These are phyloP conservation scores for Colletotrichum sp. DNA, from an alignment of 2,329 filamentous ascomycete species.

Conservation along the genomic window DNA sequence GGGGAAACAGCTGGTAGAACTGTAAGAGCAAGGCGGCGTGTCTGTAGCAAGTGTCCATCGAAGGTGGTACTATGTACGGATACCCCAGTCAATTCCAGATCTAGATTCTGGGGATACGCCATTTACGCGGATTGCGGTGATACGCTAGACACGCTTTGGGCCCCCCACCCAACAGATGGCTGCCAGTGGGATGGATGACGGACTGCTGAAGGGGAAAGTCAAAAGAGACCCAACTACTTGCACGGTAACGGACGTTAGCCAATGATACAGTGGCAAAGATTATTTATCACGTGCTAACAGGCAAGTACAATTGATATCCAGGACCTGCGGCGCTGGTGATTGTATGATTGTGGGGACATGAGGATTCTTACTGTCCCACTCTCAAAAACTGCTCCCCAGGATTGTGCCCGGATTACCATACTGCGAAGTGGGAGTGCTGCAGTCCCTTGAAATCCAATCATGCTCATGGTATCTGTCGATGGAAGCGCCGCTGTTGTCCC, in stretches of 20 bases:
- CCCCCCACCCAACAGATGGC: not conserved
- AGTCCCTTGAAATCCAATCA: not conserved
- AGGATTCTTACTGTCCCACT: not conserved
- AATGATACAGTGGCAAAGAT: not conserved
- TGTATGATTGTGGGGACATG: not conserved
- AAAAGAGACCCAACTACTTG: not conserved
- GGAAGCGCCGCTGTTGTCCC: not conserved
- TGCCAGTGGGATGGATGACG: not conserved
- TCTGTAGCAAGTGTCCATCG: not conserved
- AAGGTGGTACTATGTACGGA: not conserved
- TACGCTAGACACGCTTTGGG: not conserved
- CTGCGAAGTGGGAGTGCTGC: not conserved
- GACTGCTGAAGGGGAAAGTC: not conserved
- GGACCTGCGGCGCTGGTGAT: not conserved
- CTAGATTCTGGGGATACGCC: not conserved
- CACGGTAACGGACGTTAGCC: not conserved
- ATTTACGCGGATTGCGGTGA: not conserved
- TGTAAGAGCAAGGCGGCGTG: not conserved
- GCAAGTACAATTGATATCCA: not conserved
- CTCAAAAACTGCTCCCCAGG: not conserved
- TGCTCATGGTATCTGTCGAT: not conserved
- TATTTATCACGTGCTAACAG: not conserved
- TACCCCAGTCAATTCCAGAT: not conserved
- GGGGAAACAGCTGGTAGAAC: not conserved
- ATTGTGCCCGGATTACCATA: not conserved